phyloP scores from a whole-genome alignment of 2,329 filamentous ascomycete genomes.

The Tricladium varicosporioides region DNA sequence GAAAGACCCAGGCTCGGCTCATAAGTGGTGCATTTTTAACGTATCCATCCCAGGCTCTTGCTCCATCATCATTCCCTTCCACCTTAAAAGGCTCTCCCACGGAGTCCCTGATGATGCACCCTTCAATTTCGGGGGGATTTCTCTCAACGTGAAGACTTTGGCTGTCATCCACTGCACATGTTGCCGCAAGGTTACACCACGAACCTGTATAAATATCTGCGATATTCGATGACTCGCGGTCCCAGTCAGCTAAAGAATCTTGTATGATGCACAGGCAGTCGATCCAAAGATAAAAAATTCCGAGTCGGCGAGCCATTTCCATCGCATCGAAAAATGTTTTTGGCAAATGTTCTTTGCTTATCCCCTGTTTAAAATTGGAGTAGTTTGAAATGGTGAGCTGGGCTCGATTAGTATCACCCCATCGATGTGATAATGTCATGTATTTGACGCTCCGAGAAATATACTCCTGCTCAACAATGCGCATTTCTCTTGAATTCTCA shows the following conservation, averaged over 20 bases:
- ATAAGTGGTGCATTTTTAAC: slow-evolving; percentile 7
- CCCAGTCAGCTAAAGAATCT: slow-evolving; percentile 30
- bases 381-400: slow-evolving; percentile 10
- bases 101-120: slow-evolving; percentile 4
- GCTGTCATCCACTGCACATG: not conserved
- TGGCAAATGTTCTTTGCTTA: slow-evolving; percentile 21
- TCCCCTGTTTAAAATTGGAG: slow-evolving; percentile 7
- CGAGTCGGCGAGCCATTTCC: slow-evolving; percentile 25
- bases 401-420: slow-evolving; percentile 22
- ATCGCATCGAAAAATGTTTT: slow-evolving; percentile 32
- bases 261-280: slow-evolving; percentile 36
- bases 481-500: not conserved
- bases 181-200: slow-evolving; percentile 27
- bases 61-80: slow-evolving; percentile 4
- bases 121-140: slow-evolving; percentile 3
- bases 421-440: slow-evolving; percentile 30
- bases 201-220: slow-evolving; percentile 26
- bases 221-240: slow-evolving; percentile 27
- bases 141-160: slow-evolving; percentile 2
- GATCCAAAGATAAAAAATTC: slow-evolving; percentile 34
- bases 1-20: slow-evolving; percentile 14
- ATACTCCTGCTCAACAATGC: slow-evolving; percentile 3
- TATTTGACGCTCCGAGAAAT: slow-evolving; percentile 14
- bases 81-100: not conserved
- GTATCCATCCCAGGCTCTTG: slow-evolving; percentile 3